phyloP scores from a whole-genome alignment of 2,329 filamentous ascomycete species.

The Ophiocordyceps australis region DNA sequence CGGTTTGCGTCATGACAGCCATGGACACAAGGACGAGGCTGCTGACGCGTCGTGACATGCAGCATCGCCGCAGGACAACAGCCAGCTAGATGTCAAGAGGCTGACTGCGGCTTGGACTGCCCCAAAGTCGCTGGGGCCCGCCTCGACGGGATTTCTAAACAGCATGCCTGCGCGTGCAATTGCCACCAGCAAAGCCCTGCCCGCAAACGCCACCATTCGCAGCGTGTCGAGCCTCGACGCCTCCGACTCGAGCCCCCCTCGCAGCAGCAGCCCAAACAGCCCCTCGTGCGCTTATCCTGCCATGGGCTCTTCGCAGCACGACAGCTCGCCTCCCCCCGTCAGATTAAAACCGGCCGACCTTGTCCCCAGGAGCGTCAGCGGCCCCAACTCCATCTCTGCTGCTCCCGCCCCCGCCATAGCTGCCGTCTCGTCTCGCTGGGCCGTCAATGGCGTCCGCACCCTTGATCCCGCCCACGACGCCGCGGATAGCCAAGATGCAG shows the following conservation, averaged over 20 bases:
- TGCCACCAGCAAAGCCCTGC: constrained; percentile 13
- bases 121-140: too few relatives aligned
- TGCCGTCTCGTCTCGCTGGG: constrained; percentile 3
- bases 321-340: constrained; percentile 13
- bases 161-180: constrained; percentile 16
- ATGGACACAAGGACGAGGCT: too few relatives aligned
- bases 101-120: too few relatives aligned
- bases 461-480: not conserved
- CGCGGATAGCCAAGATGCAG: constrained; percentile 15
- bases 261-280: constrained; percentile 37
- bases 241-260: constrained; percentile 24
- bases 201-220: constrained; percentile 29
- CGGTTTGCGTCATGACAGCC: too few relatives aligned
- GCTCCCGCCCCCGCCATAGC: constrained; percentile 8
- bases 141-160: constrained; percentile 19
- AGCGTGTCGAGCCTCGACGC: constrained; percentile 37
- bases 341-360: constrained; percentile 17
- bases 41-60: too few relatives aligned
- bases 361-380: constrained; percentile 11
- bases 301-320: constrained; percentile 15
- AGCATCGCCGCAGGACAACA: too few relatives aligned
- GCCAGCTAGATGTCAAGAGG: too few relatives aligned
- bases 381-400: not conserved
- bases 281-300: constrained; percentile 27
- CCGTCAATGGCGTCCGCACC: too few relatives aligned